phyloP scores from a whole-genome alignment of 2,329 filamentous ascomycete genomes.

The Colletotrichum filicis region DNA sequence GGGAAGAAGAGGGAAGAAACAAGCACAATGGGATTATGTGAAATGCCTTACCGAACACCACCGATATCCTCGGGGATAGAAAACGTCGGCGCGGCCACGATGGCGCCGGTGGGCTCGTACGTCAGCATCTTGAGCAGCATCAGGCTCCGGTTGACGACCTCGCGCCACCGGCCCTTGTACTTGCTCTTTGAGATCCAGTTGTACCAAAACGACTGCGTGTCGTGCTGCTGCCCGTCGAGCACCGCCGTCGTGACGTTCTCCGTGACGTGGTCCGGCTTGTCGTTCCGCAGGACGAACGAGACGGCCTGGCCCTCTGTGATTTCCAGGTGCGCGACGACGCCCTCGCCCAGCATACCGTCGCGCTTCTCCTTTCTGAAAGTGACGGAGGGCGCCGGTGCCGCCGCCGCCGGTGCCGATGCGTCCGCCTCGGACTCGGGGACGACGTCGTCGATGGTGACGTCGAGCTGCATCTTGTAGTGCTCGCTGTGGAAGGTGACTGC shows the following conservation, averaged over 20 bases:
- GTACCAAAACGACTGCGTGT: constrained; percentile 78
- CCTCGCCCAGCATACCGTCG: constrained; percentile 67
- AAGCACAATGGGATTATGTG: neutral
- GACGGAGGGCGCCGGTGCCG: constrained; percentile 55
- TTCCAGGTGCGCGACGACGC: constrained; percentile 68
- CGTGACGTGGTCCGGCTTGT: constrained; percentile 67
- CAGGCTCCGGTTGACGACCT: constrained; percentile 76
- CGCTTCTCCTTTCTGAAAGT: constrained; percentile 64
- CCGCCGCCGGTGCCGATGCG: constrained; percentile 24
- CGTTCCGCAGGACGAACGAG: constrained; percentile 75
- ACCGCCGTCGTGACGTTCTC: constrained; percentile 66
- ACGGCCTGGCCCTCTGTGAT: constrained; percentile 75
- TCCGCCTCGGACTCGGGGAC: constrained; percentile 53
- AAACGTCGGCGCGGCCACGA: constrained; percentile 81
- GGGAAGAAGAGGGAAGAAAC: neutral
- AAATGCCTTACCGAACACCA: constrained; percentile 57
- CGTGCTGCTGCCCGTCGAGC: constrained; percentile 72
- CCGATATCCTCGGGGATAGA: constrained; percentile 81
- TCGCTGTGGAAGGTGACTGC: constrained; percentile 72
- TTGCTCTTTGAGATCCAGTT: constrained; percentile 78
- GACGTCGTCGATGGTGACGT: constrained; percentile 73
- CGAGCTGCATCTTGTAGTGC: constrained; percentile 71
- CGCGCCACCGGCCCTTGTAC: constrained; percentile 78
- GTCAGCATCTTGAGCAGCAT: constrained; percentile 82
- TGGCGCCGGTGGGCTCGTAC: constrained; percentile 82